These are phyloP conservation scores for Fusarium sp. DNA, from an alignment of 2,329 filamentous ascomycete species.

Conservation along the genomic window DNA sequence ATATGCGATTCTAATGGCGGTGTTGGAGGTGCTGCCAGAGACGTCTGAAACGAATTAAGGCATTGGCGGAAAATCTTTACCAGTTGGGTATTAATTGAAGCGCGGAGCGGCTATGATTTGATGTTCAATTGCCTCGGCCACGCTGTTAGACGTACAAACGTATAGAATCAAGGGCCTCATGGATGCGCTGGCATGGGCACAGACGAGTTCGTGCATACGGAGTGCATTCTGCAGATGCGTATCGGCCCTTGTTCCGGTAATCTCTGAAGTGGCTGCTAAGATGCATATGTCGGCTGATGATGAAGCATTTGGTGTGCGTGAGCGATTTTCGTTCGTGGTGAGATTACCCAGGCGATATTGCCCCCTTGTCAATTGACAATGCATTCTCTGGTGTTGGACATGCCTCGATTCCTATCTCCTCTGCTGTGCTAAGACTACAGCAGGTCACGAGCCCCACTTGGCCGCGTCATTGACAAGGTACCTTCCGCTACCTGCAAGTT, in stretches of 20 bases:
- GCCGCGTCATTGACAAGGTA: no score
- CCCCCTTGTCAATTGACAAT: background rate
- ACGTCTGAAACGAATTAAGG: background rate
- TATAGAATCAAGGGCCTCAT: background rate
- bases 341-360: background rate
- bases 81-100: background rate
- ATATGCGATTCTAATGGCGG: conserved; percentile 47
- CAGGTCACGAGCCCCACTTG: no score
- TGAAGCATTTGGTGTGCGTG: conserved; percentile 5
- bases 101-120: background rate
- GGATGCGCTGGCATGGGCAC: background rate
- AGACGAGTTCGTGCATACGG: background rate
- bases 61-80: background rate
- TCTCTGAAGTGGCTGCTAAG: background rate
- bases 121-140: background rate
- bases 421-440: no score
- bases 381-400: background rate
- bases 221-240: background rate
- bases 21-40: conserved; percentile 44
- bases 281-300: conserved; percentile 24
- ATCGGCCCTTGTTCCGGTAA: background rate
- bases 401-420: background rate
- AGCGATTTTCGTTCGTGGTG: conserved; percentile 16
- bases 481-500: no score
- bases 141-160: background rate